These are phyloP conservation scores for Scutellaria galericulata DNA, from an alignment of 257 asterid genomes.

Conservation along the genomic window DNA sequence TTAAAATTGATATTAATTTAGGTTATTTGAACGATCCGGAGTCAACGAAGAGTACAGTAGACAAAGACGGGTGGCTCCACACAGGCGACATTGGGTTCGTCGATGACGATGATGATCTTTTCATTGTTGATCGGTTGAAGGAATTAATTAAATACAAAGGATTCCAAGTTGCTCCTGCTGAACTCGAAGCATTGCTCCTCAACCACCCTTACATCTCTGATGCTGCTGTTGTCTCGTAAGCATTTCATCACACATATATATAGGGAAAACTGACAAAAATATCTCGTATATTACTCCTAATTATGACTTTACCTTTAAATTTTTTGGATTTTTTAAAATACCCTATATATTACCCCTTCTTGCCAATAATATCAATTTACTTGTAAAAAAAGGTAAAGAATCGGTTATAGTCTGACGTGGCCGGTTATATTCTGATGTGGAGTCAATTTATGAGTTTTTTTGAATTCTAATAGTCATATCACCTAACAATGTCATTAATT, in stretches of 20 bases:
- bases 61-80: slow-evolving; percentile 86
- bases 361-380: too few relatives aligned
- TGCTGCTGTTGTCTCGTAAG: slow-evolving; percentile 89
- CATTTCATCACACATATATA: neutral
- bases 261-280: too few relatives aligned
- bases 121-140: slow-evolving; percentile 84
- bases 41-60: slow-evolving; percentile 66
- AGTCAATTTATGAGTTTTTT: too few relatives aligned
- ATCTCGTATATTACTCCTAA: too few relatives aligned
- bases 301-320: neutral
- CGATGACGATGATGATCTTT: slow-evolving; percentile 81
- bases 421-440: too few relatives aligned
- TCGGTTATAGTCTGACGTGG: too few relatives aligned
- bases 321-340: neutral
- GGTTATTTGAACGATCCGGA: slow-evolving; percentile 77
- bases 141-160: slow-evolving; percentile 91
- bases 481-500: too few relatives aligned
- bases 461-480: too few relatives aligned
- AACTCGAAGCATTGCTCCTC: slow-evolving; percentile 80
- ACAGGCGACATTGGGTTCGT: slow-evolving; percentile 88
- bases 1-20: slow-evolving; percentile 25
- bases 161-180: slow-evolving; percentile 95
- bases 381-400: too few relatives aligned
- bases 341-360: too few relatives aligned
- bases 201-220: slow-evolving; percentile 70